Evolutionary conservation across 805 yeast species (phyloP).

Genomic region (Ogataea allantospora): DNA sequence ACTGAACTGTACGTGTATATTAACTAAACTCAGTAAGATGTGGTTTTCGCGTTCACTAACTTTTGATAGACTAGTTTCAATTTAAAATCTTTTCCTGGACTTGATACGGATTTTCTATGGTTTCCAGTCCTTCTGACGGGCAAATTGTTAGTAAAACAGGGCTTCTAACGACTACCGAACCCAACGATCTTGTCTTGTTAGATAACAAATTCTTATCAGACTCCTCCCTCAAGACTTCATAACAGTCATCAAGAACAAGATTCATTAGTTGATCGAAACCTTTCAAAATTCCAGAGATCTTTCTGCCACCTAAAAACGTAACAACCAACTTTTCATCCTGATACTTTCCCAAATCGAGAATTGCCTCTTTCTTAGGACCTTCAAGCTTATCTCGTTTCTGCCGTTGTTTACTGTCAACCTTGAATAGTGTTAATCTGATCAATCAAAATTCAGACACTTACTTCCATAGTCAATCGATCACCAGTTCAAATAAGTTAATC

Average conservation of each 20-base stretch:
- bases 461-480: slow-evolving; percentile 14
- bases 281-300: slow-evolving; percentile 71
- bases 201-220: slow-evolving; percentile 53
- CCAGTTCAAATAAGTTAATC: neutral
- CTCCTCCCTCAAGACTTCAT: slow-evolving; percentile 65
- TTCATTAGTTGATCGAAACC: slow-evolving; percentile 85
- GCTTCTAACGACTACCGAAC: slow-evolving; percentile 83
- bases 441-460: slow-evolving; percentile 6
- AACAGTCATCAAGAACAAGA: slow-evolving; percentile 67
- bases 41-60: too few species aligned
- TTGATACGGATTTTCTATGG: slow-evolving; percentile 67
- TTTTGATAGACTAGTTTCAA: neutral
- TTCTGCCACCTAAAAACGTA: slow-evolving; percentile 80
- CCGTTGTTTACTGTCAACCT: slow-evolving; percentile 8
- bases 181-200: slow-evolving; percentile 64
- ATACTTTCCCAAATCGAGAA: slow-evolving; percentile 74
- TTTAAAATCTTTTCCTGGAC: neutral
- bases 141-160: slow-evolving; percentile 72
- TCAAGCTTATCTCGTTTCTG: slow-evolving; percentile 39
- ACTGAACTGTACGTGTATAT: too few species aligned
- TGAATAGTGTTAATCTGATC: neutral
- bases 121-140: slow-evolving; percentile 69
- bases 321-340: slow-evolving; percentile 72
- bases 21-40: too few species aligned
- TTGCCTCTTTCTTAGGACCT: slow-evolving; percentile 89